Conservation (phyloP, 768 basidiomycete species). For the Cystobasidium ongulense region DNA sequence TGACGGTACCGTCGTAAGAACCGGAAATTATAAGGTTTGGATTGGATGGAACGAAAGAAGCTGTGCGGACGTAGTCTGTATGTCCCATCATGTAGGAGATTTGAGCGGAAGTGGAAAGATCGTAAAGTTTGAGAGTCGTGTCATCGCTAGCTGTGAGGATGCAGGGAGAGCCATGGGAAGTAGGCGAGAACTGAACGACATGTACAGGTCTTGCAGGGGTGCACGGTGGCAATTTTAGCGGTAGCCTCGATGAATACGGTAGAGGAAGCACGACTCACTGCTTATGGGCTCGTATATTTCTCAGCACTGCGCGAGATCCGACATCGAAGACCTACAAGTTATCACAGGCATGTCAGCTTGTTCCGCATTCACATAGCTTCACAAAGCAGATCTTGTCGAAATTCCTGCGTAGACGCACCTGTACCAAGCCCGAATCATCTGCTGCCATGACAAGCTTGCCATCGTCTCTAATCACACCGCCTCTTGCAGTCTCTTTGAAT, state of each 20-base stretch:
- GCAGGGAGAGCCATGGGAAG: constrained; percentile 54
- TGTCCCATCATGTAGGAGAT: constrained; percentile 73
- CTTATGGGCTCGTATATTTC: constrained; percentile 85
- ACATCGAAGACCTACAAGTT: constrained; percentile 73
- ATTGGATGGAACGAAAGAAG: constrained; percentile 71
- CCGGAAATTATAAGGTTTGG: constrained; percentile 81
- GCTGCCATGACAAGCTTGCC: constrained; percentile 92
- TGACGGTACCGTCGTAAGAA: constrained; percentile 85
- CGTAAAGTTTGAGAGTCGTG: constrained; percentile 86
- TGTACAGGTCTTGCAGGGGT: constrained; percentile 61
- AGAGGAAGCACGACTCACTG: constrained; percentile 50
- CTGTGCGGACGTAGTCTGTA: constrained; percentile 91
- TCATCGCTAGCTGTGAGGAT: constrained; percentile 94
- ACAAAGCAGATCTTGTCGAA: constrained; percentile 30
- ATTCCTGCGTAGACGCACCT: constrained; percentile 47
- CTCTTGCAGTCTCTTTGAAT: constrained; percentile 91
- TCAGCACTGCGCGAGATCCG: constrained; percentile 81
- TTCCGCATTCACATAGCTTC: neutral
- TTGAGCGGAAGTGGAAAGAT: constrained; percentile 70
- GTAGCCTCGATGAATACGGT: neutral
- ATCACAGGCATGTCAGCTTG: neutral
- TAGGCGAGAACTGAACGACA: constrained; percentile 79
- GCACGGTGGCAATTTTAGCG: neutral
- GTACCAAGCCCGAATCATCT: constrained; percentile 83
- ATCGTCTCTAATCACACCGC: constrained; percentile 78